Base-by-base conservation (phyloP, 257 asterid genomes). In the Solanum lignicaule region DNA sequence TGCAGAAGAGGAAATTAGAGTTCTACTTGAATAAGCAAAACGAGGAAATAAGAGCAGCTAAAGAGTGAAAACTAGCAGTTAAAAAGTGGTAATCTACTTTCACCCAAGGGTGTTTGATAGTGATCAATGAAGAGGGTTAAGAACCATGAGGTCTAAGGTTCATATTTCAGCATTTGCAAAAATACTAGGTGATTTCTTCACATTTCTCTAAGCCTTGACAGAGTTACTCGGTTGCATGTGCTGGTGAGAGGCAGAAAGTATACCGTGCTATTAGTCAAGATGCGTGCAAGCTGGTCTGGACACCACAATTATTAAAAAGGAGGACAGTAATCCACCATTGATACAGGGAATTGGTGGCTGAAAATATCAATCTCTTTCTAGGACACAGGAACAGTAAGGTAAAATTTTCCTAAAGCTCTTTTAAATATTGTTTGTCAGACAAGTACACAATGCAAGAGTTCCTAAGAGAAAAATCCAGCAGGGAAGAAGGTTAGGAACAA, bases 1-100 rank as follows among this genome's bases (percentile, higher is more conserved):
- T 6, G 69, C 27, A 48, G 18, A 82, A 48, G 43, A 82, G 31
- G 29, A 32, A 31, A 82, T 82, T 29, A 82, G 86, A 82, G 25
- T 48, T 48, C 39, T 48, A 48, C 86, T 82, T 29, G 86, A 48
- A 82, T 55, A 5, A 7, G 71, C 85, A 92, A 87, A 87, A 85
- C 68, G 68, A 90, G 87, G 78, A 82, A 82, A 20, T 29, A 48
- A 20, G 86, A 71, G 86, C 43, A 31, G 55, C 29, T 52, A 20
- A 43, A 46, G 25, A 74, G 66, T 46, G 32, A 82, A 62, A 36
- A 82, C 43, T 48, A 25, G 35, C 60, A 76, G 84, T 25, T 3
- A 29, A 76, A 74, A 74, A 36, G 55, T 25, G 18, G 20, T 36
- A 74, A 36, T 74, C 83, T 38, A 36, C 52, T 36, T 74, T 46